Base-by-base conservation (phyloP, 345 rosid genomes). In the Eucalyptus cladocalyx region DNA sequence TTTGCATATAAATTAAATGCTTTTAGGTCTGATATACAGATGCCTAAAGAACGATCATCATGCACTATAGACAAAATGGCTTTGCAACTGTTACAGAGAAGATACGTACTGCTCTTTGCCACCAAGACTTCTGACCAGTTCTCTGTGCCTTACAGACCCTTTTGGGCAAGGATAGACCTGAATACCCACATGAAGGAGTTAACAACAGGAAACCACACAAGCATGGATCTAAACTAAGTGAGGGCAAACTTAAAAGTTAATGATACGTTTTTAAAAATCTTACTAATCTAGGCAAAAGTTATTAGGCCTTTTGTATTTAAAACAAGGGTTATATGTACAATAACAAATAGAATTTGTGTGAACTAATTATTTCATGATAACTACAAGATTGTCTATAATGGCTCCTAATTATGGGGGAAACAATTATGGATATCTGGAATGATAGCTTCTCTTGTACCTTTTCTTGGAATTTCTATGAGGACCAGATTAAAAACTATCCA, bases 121-220 rank as follows among this genome's bases (percentile, higher is more conserved):
- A 87, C 99, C 99, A 4, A 92, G 69, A 88, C 89, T 92, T 96
- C 93, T 94, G 88, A 96, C 99, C 90, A 95, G 91, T 91, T 95
- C 96, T 90, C 99, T 93, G 92, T 96, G 98, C 92, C 94, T 94
- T 89, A 89, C 40, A 86, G 98, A 97, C 80, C 97, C 99, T 92
- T 97, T 96, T 60, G 97, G 98, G 89, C 99, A 97, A 89, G 99
- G 99, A 94, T 93, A 97, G 85, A 96, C 95, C 99, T 96, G 91
- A 89, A 48, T 83, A 91, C 72, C 86, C 83, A 93, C 58, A 43
- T 60, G 50, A 89, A 87, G 53, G 87, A 48, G 87, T 86, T 87
- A 88, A 45, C 40, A 86, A 86, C 51, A n/a, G 62, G 62, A 26
- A 86, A 90, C 51, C 89, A 87, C 53, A 24, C 40, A 40, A 47